Evolutionary conservation across 2,329 filamentous ascomycete species (phyloP), one percentile per base, ranked within the genome.

Genomic region (Dichotomopilus funicola): DNA sequence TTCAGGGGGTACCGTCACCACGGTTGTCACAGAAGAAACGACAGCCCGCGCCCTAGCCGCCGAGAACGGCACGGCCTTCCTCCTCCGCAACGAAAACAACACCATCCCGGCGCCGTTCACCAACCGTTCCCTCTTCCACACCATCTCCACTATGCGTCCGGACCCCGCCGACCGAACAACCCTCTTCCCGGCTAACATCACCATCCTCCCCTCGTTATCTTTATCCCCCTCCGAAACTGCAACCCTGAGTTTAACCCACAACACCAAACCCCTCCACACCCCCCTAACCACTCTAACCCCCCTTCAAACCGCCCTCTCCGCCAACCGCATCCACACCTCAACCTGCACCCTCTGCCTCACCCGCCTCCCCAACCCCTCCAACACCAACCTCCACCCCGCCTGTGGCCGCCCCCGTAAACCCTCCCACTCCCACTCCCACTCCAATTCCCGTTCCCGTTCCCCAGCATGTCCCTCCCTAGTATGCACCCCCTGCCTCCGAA

Each of bases 271-370:
- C 0, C 66, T 79, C 3, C 74, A 66, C 38, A 79, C 79, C 64
- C 54, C 66, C 8, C 19, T 58, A 1, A 67, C 67, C 1, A 52
- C 79, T 11, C 64, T 68, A 5, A 60, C 62, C 6, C 59, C 65
- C 2, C 69, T 79, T 1, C 54, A 65, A 51, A 55, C 60, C 6
- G 75, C 71, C 70, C 67, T 78, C 12, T 35, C 62, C 1, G 64
- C 67, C 0, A 71, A 74, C 3, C 68, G 69, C 31, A 64, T 70
- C 5, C 70, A 76, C 51, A 60, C 66, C n/a, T 69, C 67, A 0
- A 61, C 67, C 0, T 79, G 77, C 61, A 73, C 70, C 31, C 68
- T 80, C 6, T 80, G 77, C 63, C 78, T 79, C 66, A 64, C 64
- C 1, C 61, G 63, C 2, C 63, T 69, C 54, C 66, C 67, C 37